phyloP scores from a whole-genome alignment of 2,329 filamentous ascomycete genomes.

The Colletotrichum destructivum region DNA sequence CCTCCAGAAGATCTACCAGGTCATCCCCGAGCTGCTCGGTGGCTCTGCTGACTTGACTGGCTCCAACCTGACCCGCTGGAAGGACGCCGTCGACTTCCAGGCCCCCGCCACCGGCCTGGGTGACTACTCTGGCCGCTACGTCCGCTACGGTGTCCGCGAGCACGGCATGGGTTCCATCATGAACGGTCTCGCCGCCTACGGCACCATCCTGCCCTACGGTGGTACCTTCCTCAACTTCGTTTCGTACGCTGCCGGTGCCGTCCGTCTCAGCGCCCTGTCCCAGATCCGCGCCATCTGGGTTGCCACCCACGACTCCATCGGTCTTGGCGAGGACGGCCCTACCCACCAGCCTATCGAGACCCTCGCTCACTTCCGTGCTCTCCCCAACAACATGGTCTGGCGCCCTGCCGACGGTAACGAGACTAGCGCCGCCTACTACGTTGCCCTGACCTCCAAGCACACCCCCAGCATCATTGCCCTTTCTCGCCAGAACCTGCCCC shows the following conservation, averaged over 20 bases:
- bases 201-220: conserved; percentile 91
- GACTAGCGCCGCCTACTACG: conserved; percentile 97
- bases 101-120: conserved; percentile 88
- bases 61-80: conserved; percentile 99
- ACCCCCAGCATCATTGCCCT: conserved; percentile 95
- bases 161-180: conserved; percentile 94
- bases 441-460: conserved; percentile 89
- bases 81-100: conserved; percentile 97
- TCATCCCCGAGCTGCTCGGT: conserved; percentile 91
- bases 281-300: conserved; percentile 94
- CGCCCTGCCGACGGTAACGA: conserved; percentile 98
- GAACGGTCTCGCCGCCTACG: conserved; percentile 96
- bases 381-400: conserved; percentile 99
- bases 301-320: conserved; percentile 98
- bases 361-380: conserved; percentile 96
- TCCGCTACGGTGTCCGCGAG: conserved; percentile 93
- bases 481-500: conserved; percentile 97
- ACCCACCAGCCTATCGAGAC: conserved; percentile 99
- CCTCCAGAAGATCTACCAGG: conserved; percentile 86
- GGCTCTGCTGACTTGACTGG: conserved; percentile 98
- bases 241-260: conserved; percentile 94
- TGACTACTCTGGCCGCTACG: conserved; percentile 91
- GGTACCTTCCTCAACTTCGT: conserved; percentile 99
- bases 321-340: conserved; percentile 97
- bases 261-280: conserved; percentile 93